Evolutionary conservation across 2,329 filamentous ascomycete genomes (phyloP), one percentile per base, ranked within the genome.

Genomic region (Diaporthe nobilis): DNA sequence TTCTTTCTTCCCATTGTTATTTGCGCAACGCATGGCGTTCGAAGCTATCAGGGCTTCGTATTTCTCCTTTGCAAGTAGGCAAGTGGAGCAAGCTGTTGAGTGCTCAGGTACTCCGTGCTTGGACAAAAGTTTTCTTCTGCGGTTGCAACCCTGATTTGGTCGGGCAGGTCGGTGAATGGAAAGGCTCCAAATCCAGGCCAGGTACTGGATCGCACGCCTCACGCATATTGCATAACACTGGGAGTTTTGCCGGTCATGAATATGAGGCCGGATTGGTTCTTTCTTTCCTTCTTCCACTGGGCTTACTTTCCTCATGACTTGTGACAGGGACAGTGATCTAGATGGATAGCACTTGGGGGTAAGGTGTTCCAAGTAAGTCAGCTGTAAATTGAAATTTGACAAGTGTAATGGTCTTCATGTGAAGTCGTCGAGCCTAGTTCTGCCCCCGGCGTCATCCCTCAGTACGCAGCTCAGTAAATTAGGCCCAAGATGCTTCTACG

Each of bases 1-100:
- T 47, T 34, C 17, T 25, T n/a, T 55, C 47, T 57, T 53, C 25
- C 6, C 28, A 25, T 20, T 53, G 3, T 44, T 17, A n/a, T 65
- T 72, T 25, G 13, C 47, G 49, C 60, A 22, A 51, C 58, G 71
- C 71, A 57, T 55, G 58, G 71, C 58, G 39, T 73, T 73, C 13
- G 37, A 42, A 65, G 47, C 31, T 73, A 31, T 73, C 47, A 44
- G 61, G 47, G 47, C 65, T 70, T 55, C 47, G 22, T 47, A 44
- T 12, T 28, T 49, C 55, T 72, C 31, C 70, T 47, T 8, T 13
- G 25, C 44, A 58, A 34, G 12, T 15, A 28, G 70, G 42, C 42
- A 53, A 53, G 63, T 47, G 42, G 58, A 37, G 22, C 25, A 44
- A 51, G 58, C 58, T 65, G 22, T 20, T 65, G 47, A 37, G 37